Evolutionary conservation across 1,284 basidiomycete genomes (phyloP).

Genomic region (Anthracocystis setariae): DNA sequence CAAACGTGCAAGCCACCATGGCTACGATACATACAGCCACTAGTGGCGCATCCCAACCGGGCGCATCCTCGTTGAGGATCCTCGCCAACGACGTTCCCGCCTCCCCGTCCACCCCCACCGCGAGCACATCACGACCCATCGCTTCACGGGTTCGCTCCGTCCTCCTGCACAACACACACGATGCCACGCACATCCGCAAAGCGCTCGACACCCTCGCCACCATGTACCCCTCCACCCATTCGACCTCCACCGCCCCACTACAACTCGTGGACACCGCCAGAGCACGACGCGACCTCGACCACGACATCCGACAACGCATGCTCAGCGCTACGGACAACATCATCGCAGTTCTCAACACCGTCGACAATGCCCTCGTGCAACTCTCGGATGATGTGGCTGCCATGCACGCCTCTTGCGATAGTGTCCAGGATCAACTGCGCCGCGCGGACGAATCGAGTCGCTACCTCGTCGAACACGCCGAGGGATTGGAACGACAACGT

Average conservation of each 20-base stretch:
- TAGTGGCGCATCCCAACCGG: slow-evolving; percentile 4
- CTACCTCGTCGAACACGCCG: slow-evolving; percentile 48
- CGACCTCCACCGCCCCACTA: not conserved
- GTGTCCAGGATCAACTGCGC: slow-evolving; percentile 24
- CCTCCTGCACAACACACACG: slow-evolving; percentile 17
- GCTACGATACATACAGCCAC: slow-evolving; percentile 4
- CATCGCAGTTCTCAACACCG: slow-evolving; percentile 81
- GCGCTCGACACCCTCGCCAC: slow-evolving; percentile 37
- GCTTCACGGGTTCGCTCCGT: slow-evolving; percentile 35
- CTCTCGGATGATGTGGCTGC: slow-evolving; percentile 29
- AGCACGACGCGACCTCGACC: slow-evolving; percentile 80
- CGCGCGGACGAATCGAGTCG: slow-evolving; percentile 30
- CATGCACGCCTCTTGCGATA: slow-evolving; percentile 43
- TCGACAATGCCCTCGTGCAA: slow-evolving; percentile 75
- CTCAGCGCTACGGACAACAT: slow-evolving; percentile 83
- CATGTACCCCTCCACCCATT: slow-evolving; percentile 21
- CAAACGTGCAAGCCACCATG: slow-evolving; percentile 5
- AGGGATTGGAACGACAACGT: slow-evolving; percentile 36
- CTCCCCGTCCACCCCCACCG: slow-evolving; percentile 8
- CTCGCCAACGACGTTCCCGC: slow-evolving; percentile 1
- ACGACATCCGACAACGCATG: slow-evolving; percentile 83
- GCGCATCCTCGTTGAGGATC: slow-evolving; percentile 5
- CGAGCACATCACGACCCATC: slow-evolving; percentile 18
- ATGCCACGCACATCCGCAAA: slow-evolving; percentile 13
- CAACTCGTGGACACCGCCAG: slow-evolving; percentile 67